Conservation (phyloP, 192 early-diverging fungal species). For the Coemansia sp. region DNA sequence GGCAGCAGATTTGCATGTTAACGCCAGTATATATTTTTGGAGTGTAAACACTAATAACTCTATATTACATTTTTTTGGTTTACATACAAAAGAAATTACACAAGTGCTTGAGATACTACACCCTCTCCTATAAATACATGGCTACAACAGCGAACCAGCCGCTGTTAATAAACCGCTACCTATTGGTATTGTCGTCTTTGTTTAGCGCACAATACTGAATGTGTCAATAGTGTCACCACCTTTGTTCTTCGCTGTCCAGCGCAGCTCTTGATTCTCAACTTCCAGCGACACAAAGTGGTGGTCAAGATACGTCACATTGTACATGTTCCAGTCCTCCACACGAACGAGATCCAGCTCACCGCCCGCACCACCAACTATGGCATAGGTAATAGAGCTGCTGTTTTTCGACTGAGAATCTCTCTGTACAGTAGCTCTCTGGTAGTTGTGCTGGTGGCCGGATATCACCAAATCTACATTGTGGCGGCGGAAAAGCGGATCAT, state of each 20-base stretch:
- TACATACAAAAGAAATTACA: too few relatives aligned
- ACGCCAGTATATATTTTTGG: too few relatives aligned
- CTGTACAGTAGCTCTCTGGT: constrained; percentile 59
- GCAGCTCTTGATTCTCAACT: constrained; percentile 14
- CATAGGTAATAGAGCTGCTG: constrained; percentile 58
- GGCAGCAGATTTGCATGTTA: too few relatives aligned
- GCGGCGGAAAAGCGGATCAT: constrained; percentile 66
- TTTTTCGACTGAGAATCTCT: constrained; percentile 27
- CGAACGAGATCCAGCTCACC: constrained; percentile 63
- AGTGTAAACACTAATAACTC: too few relatives aligned
- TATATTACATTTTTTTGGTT: too few relatives aligned
- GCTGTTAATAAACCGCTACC: too few relatives aligned
- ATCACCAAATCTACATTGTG: constrained; percentile 72
- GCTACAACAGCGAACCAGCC: too few relatives aligned
- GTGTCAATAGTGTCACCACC: constrained; percentile 27
- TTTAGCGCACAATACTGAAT: constrained; percentile 17
- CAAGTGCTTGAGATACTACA: too few relatives aligned
- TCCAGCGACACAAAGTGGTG: constrained; percentile 62
- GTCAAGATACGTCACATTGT: constrained; percentile 53
- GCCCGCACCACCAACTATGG: constrained; percentile 76
- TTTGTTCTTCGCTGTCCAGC: constrained; percentile 28
- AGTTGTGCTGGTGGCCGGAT: constrained; percentile 82
- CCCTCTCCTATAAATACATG: too few relatives aligned
- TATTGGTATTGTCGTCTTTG: background rate
- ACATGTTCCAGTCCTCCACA: constrained; percentile 69